Percentiles rank a stretch among this genome's conserved stretches.
phyloP scores from a whole-genome alignment of 2,329 filamentous ascomycete species.

The Cladosporium velox region DNA sequence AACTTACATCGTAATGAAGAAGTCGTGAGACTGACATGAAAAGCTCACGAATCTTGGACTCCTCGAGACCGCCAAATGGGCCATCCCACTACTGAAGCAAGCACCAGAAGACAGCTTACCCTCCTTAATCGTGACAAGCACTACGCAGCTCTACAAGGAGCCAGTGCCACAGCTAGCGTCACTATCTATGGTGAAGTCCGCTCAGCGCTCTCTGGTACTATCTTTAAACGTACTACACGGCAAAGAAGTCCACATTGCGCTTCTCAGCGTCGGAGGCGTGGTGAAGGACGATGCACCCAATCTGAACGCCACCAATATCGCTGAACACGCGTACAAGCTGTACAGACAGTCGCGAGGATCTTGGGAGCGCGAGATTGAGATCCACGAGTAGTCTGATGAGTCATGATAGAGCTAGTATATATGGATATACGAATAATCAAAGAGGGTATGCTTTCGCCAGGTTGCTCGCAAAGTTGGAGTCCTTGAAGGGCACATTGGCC shows the following conservation, averaged over 20 bases:
- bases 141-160: conserved; percentile 47
- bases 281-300: conserved; percentile 45
- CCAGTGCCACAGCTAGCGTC: conserved; percentile 52
- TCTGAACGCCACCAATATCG: conserved; percentile 51
- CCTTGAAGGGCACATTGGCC: conserved; percentile 52
- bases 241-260: conserved; percentile 50
- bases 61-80: conserved; percentile 51
- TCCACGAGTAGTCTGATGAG: conserved; percentile 31
- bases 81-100: conserved; percentile 46
- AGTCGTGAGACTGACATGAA: neutral
- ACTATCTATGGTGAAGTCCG: conserved; percentile 54
- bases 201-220: conserved; percentile 54
- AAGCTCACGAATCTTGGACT: conserved; percentile 52
- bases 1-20: neutral
- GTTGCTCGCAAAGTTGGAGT: conserved; percentile 50
- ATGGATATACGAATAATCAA: neutral
- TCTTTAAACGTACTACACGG: conserved; percentile 46
- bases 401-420: conserved; percentile 1
- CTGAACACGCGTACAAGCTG: conserved; percentile 47
- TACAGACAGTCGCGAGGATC: conserved; percentile 44
- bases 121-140: conserved; percentile 53
- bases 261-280: conserved; percentile 50
- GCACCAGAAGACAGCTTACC: conserved; percentile 42
- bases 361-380: conserved; percentile 44
- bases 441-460: conserved; percentile 35